Base-by-base conservation (phyloP, 2,329 filamentous ascomycete genomes). In the Hirsutella rhossiliensis region DNA sequence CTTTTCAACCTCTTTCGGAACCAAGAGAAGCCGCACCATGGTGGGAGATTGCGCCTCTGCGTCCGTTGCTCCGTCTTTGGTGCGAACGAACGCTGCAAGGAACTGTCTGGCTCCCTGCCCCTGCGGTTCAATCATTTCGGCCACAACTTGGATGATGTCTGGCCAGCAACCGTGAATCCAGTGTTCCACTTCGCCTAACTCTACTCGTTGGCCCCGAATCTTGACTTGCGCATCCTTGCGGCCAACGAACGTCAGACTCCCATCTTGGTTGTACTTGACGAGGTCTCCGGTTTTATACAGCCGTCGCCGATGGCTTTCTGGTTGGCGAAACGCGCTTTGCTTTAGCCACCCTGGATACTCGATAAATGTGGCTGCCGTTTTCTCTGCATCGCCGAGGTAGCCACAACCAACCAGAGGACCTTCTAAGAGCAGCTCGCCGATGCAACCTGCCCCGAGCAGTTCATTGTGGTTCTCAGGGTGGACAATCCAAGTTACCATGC, bases 221-320 rank as follows among this genome's bases (percentile, higher is more conserved):
- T 40, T 40, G 38, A 40, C 38, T n/a, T 40, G 38, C 15, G 15
- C 8, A 23, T 40, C 38, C 23, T 29, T 30, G 23, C 38, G 23
- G 12, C 57, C 0, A 62, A 38, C 6, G 36, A 9, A 38, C 19
- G 8, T 4, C 6, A 38, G 17, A 8, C 4, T 18, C 7, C 36
- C 36, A 17, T 38, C 36, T 6, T 5, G 7, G 29, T 30, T 38
- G 19, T 38, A 18, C 9, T 17, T 9, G 5, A 23, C 36, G 9
- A 38, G 19, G 36, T 38, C 36, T 9, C 36, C 36, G 4, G 36
- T 38, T 45, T 64, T 65, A 49, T 72, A 73, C 2, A 66, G 46
- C 19, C 17, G 11, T 9, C 17, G 11, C 11, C 29, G 8, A 8
- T 4, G 57, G 58, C 11, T n/a, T n/a, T n/a, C 43, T 40, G n/a